Conservation (phyloP, 495 filamentous ascomycete species). For the Aspergillus ostianus region DNA sequence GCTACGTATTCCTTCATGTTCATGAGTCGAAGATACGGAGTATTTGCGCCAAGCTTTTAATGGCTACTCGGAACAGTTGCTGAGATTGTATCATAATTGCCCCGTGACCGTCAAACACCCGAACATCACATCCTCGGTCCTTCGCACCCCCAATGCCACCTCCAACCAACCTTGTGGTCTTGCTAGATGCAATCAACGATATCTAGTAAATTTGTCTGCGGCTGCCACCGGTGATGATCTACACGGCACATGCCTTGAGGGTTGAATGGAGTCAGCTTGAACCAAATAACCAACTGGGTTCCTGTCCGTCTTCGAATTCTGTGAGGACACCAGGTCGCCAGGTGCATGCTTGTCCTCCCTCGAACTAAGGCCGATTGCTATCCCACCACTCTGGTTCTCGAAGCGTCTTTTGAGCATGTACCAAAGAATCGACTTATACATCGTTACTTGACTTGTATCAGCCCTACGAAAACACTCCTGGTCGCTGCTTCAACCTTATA, state of each 20-base stretch:
- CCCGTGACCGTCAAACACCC: neutral
- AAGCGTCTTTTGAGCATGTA: neutral
- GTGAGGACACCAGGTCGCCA: neutral
- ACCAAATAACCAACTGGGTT: conserved; percentile 16
- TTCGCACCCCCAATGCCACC: neutral
- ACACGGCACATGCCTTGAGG: conserved; percentile 6
- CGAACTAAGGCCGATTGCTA: neutral
- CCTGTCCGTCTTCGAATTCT: neutral
- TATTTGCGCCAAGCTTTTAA: neutral
- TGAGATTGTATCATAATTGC: too few species aligned
- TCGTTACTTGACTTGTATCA: neutral
- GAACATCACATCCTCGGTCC: neutral
- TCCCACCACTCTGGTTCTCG: neutral
- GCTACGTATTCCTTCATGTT: too few species aligned
- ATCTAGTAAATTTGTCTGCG: conserved; percentile 10
- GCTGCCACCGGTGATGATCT: conserved; percentile 20
- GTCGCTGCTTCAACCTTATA: neutral
- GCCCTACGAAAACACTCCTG: neutral
- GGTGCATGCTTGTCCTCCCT: neutral
- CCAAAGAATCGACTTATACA: neutral
- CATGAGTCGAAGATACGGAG: neutral
- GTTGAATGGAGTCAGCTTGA: conserved; percentile 10
- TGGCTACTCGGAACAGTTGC: neutral
- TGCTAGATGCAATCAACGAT: neutral
- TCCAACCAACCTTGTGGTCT: neutral